Evolutionary conservation across 2,329 filamentous ascomycete genomes (phyloP).

Genomic region (Trichothecium roseum): DNA sequence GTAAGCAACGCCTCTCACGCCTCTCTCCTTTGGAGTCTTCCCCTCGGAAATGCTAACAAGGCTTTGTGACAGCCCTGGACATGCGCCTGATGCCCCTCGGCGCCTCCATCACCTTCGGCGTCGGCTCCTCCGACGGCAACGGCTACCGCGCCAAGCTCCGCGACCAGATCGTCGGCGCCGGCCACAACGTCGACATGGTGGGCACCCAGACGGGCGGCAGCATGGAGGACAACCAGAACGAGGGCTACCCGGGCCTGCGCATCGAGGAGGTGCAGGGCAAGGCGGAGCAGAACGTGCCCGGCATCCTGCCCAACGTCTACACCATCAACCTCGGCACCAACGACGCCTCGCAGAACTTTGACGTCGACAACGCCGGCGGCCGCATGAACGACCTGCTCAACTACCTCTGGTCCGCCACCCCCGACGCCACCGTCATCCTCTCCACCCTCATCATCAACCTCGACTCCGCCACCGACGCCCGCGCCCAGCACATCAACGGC

Average conservation of each 20-base stretch:
- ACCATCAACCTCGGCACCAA: slow-evolving; percentile 33
- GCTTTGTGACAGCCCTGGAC: too few relatives aligned
- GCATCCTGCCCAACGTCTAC: slow-evolving; percentile 30
- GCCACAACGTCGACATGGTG: slow-evolving; percentile 26
- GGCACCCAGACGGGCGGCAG: slow-evolving; percentile 25
- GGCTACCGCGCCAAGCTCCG: slow-evolving; percentile 25
- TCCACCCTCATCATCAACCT: slow-evolving; percentile 27
- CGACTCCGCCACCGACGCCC: too few relatives aligned
- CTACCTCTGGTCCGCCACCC: slow-evolving; percentile 20
- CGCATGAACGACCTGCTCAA: slow-evolving; percentile 24
- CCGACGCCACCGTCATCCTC: slow-evolving; percentile 22
- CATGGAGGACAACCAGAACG: slow-evolving; percentile 31
- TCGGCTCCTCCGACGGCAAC: slow-evolving; percentile 19
- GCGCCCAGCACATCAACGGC: slow-evolving; percentile 18
- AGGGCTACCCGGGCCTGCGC: slow-evolving; percentile 31
- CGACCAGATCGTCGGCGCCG: slow-evolving; percentile 14
- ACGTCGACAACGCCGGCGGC: slow-evolving; percentile 17
- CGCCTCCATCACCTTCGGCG: slow-evolving; percentile 24
- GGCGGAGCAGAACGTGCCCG: too few relatives aligned
- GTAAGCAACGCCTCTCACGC: too few relatives aligned
- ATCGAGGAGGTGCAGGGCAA: slow-evolving; percentile 29
- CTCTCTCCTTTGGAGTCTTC: too few relatives aligned
- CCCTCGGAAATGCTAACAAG: too few relatives aligned
- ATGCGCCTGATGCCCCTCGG: slow-evolving; percentile 26
- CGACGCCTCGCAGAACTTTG: slow-evolving; percentile 23